Percentiles rank a stretch among this genome's conserved stretches.
phyloP scores from a whole-genome alignment of 2,329 filamentous ascomycete genomes.

The Penicillium corylophilum region DNA sequence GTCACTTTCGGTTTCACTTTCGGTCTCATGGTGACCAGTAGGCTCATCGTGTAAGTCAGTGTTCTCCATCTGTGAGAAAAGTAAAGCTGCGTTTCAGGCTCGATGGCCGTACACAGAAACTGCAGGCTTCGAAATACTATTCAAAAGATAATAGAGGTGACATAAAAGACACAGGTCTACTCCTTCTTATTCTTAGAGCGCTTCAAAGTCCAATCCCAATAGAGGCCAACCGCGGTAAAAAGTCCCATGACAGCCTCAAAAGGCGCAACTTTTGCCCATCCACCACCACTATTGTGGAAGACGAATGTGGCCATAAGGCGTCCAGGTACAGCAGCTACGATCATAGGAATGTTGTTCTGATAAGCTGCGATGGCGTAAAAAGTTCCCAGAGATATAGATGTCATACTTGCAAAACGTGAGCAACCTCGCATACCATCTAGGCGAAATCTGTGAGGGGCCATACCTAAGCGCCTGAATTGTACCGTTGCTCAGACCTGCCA shows the following conservation, averaged over 20 bases:
- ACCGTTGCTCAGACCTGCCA: slow-evolving; percentile 10
- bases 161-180: no score
- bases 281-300: slow-evolving; percentile 11
- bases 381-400: slow-evolving; percentile 15
- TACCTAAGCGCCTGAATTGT: slow-evolving; percentile 21
- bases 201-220: slow-evolving; percentile 12
- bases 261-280: slow-evolving; percentile 16
- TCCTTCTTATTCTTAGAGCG: not conserved
- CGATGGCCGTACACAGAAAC: no score
- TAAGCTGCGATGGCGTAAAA: slow-evolving; percentile 18
- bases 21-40: no score
- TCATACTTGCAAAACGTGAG: slow-evolving; percentile 7
- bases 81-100: no score
- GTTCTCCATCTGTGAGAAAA: no score
- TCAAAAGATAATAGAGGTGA: no score
- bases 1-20: no score
- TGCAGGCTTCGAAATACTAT: no score
- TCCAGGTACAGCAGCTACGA: slow-evolving; percentile 14
- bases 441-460: not conserved
- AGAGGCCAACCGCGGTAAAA: slow-evolving; percentile 13
- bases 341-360: slow-evolving; percentile 22
- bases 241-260: slow-evolving; percentile 19
- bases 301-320: slow-evolving; percentile 16
- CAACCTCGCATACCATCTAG: not conserved
- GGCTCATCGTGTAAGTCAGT: no score